Conservation (phyloP, 768 basidiomycete genomes). For the Termitomyces sp. region DNA sequence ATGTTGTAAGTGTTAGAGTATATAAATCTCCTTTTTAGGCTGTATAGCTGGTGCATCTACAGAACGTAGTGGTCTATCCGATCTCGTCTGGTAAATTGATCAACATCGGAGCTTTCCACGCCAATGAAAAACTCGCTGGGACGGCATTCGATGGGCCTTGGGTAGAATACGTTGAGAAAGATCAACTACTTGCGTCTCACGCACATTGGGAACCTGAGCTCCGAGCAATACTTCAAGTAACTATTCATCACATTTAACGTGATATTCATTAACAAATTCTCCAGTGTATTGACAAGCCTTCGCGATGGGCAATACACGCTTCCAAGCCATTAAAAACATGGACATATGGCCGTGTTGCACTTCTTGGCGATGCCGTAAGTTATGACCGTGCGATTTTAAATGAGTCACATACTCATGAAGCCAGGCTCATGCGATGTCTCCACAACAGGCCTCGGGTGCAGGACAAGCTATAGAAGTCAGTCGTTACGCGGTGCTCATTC, state of each 20-base stretch:
- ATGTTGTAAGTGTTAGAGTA: constrained; percentile 16
- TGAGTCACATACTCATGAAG: background rate
- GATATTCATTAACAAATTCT: background rate
- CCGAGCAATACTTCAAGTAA: constrained; percentile 25
- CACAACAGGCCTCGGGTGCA: constrained; percentile 8
- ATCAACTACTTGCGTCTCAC: constrained; percentile 33
- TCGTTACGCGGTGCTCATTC: background rate
- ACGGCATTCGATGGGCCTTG: constrained; percentile 25
- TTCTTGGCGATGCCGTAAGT: constrained; percentile 41
- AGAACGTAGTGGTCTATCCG: constrained; percentile 30
- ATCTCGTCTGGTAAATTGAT: constrained; percentile 25
- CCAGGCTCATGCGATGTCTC: constrained; percentile 9
- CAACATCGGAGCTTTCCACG: constrained; percentile 24
- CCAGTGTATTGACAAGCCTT: constrained; percentile 28
- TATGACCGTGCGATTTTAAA: background rate
- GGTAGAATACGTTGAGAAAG: constrained; percentile 29
- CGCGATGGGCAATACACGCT: constrained; percentile 35
- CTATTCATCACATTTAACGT: background rate
- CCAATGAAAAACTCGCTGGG: constrained; percentile 22
- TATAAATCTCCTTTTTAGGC: background rate
- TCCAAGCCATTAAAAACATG: constrained; percentile 30
- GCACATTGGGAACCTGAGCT: constrained; percentile 40
- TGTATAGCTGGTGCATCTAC: background rate
- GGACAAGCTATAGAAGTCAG: constrained; percentile 8
- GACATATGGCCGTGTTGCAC: constrained; percentile 28